phyloP scores from a whole-genome alignment of 768 basidiomycete genomes.

The Russula sp. region DNA sequence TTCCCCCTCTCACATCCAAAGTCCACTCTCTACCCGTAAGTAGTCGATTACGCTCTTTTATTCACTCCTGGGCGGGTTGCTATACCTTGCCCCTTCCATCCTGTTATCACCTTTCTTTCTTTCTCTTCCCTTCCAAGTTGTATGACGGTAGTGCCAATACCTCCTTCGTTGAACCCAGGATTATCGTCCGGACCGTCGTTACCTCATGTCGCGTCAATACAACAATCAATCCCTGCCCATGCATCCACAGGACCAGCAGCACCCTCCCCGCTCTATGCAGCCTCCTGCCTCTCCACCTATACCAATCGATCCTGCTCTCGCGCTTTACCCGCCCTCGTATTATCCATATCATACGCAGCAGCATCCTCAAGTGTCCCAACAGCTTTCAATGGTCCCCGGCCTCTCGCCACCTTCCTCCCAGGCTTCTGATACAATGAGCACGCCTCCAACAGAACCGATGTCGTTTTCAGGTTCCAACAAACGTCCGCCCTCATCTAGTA shows the following conservation, averaged over 20 bases:
- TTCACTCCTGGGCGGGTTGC: neutral
- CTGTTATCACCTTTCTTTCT: neutral
- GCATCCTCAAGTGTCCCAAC: constrained; percentile 41
- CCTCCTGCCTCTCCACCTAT: constrained; percentile 53
- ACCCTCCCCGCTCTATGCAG: constrained; percentile 37
- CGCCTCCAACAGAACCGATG: constrained; percentile 59
- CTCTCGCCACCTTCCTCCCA: constrained; percentile 77
- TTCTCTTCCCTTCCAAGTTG: neutral
- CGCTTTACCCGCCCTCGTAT: constrained; percentile 53
- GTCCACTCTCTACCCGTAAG: neutral
- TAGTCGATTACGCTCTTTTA: neutral
- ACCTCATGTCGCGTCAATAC: constrained; percentile 27
- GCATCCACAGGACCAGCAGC: constrained; percentile 33
- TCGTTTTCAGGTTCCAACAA: constrained; percentile 34
- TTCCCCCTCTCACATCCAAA: no score
- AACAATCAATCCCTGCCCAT: constrained; percentile 33
- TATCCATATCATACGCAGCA: constrained; percentile 47
- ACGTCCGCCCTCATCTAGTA: constrained; percentile 29
- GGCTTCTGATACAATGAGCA: constrained; percentile 68
- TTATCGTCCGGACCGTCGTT: constrained; percentile 25
- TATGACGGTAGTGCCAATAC: constrained; percentile 12
- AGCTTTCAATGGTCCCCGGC: constrained; percentile 45
- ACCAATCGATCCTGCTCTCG: constrained; percentile 66
- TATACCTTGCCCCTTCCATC: neutral
- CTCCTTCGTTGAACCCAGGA: constrained; percentile 24